These are phyloP conservation scores for Myriangium duriaei DNA, from an alignment of 2,329 filamentous ascomycete genomes.

Conservation along the genomic window DNA sequence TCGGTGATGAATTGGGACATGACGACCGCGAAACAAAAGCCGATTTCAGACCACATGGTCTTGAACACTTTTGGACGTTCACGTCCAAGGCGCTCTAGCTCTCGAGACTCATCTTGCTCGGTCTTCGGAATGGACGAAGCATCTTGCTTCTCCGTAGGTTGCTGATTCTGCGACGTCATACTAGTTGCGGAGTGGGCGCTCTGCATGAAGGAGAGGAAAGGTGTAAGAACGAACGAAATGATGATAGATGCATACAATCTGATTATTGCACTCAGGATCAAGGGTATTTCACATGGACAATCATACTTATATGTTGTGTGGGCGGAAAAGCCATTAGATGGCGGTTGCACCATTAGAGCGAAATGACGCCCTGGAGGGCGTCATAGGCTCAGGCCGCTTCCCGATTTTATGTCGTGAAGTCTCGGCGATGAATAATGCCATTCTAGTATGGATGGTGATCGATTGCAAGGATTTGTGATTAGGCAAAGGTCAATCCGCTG, in stretches of 20 bases:
- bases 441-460: too few species aligned
- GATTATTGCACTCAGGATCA: too few species aligned
- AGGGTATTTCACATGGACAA: too few species aligned
- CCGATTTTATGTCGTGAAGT: too few species aligned
- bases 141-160: neutral
- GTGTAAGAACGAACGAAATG: too few species aligned
- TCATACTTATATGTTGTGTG: too few species aligned
- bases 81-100: constrained; percentile 7
- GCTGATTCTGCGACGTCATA: too few species aligned
- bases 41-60: constrained; percentile 19
- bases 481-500: too few species aligned
- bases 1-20: constrained; percentile 26
- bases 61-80: constrained; percentile 9
- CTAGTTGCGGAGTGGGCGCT: too few species aligned
- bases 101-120: constrained; percentile 5
- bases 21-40: constrained; percentile 25
- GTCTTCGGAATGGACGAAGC: neutral
- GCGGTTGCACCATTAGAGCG: neutral
- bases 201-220: too few species aligned
- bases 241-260: too few species aligned
- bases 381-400: neutral
- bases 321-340: neutral
- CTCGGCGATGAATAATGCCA: neutral
- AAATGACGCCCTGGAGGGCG: neutral
- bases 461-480: too few species aligned